phyloP scores from a whole-genome alignment of 805 yeast genomes.

The Candida endomychidarum region DNA sequence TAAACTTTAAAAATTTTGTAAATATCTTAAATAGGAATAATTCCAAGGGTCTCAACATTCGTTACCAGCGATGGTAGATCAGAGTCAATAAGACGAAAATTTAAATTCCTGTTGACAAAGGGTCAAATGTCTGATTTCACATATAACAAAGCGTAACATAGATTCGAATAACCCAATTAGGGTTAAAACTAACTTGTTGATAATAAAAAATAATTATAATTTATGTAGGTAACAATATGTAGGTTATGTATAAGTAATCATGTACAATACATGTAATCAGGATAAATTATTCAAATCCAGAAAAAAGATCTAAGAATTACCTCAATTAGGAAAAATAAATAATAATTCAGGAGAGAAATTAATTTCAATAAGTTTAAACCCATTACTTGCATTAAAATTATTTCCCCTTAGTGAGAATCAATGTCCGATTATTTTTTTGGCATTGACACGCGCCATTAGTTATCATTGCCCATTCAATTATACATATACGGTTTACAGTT shows the following conservation, averaged over 20 bases:
- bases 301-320: not conserved
- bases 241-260: not conserved
- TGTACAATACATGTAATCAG: too few species aligned
- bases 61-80: too few species aligned
- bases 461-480: not conserved
- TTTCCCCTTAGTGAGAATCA: conserved; percentile 1
- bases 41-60: conserved; percentile 3
- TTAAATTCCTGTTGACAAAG: too few species aligned
- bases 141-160: too few species aligned
- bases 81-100: too few species aligned
- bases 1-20: conserved; percentile 2
- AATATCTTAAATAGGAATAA: conserved; percentile 2
- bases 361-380: not conserved
- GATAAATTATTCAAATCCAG: too few species aligned
- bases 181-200: not conserved
- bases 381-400: not conserved
- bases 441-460: too few species aligned
- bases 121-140: not conserved
- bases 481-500: conserved; percentile 1
- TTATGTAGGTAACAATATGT: not conserved
- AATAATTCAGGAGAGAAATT: conserved; percentile 14
- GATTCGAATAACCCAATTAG: not conserved
- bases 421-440: not conserved
- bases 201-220: not conserved
- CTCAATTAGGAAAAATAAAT: conserved; percentile 10